Evolutionary conservation across 306 rosid species (phyloP).

Genomic region (Cicer arietinum): DNA sequence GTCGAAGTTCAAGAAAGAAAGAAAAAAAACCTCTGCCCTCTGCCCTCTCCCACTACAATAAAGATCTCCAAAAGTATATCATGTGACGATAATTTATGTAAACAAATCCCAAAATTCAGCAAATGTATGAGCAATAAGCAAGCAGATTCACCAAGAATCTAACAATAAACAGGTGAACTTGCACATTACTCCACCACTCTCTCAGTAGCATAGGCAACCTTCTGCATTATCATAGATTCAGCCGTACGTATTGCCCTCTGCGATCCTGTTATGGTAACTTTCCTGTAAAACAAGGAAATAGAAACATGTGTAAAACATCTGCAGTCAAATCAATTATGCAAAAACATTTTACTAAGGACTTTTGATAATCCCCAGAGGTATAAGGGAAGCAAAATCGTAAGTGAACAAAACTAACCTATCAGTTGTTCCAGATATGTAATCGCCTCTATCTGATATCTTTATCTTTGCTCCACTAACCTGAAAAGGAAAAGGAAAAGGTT

Average conservation of each 20-base stretch:
- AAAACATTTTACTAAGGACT: conserved; percentile 4
- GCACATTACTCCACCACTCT: conserved; percentile 62
- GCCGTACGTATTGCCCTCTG: conserved; percentile 91
- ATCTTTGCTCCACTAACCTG: conserved; percentile 97
- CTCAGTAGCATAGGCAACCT: conserved; percentile 89
- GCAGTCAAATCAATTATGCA: neutral
- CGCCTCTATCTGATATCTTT: conserved; percentile 98
- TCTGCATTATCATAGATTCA: conserved; percentile 92
- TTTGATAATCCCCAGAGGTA: neutral
- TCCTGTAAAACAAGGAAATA: conserved; percentile 61
- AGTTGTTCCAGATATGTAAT: conserved; percentile 94
- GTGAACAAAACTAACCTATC: conserved; percentile 66
- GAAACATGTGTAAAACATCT: conserved; percentile 25
- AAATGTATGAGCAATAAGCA: conserved; percentile 51
- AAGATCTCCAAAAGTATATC: conserved; percentile 53
- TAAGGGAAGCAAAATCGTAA: conserved; percentile 15
- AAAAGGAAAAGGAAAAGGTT: conserved; percentile 40
- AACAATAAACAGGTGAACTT: conserved; percentile 43
- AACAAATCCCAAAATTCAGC: conserved; percentile 55
- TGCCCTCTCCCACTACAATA: conserved; percentile 55
- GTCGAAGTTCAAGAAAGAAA: conserved; percentile 44
- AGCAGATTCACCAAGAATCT: conserved; percentile 53
- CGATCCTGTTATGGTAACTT: conserved; percentile 95
- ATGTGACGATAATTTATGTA: conserved; percentile 45
- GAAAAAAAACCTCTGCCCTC: conserved; percentile 42